Evolutionary conservation across 108 stramenopile species (phyloP), one percentile per base, ranked within the genome.

Genomic region (Skeletonema tropicum): DNA sequence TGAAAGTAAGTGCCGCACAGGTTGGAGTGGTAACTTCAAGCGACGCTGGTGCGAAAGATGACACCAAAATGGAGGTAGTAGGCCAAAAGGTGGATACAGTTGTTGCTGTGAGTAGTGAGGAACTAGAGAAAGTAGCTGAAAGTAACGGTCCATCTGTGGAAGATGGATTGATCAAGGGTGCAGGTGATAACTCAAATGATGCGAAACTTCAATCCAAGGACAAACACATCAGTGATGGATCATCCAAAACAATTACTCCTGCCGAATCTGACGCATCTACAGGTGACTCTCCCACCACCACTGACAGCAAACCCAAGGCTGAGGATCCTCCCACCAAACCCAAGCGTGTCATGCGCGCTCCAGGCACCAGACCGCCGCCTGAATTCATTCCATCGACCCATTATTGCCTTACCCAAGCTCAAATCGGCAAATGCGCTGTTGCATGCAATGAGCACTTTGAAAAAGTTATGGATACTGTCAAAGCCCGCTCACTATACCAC

Each of bases 401-500:
- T 33, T 92, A 84, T 57, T 78, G 90, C 45, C 72, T 94, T 52
- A 86, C 73, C 29, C 75, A 77, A 13, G 72, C 88, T 17, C 88
- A 92, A 79, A 89, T 93, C 48, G 73, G 73, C 8, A 59, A 79
- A 45, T 92, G 91, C 80, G 72, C 82, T 67, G 74, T 77, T 58
- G 91, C 92, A 48, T 83, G 85, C 33, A 84, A 87, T 66, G 91
- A 90, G 14, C 92, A 93, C 83, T 96, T 87, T 78, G 91, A 96
- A 35, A 84, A 75, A 31, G 91, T 96, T 8, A 92, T 96, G 90
- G 64, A 81, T 59, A 96, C 95, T 1, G 95, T 96, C 36, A 90
- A 88, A 75, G 85, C 87, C 1, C 82, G 89, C 38, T 87, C 84
- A 21, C 83, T 96, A 42, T 61, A 79, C 48, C 79, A 85, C 66